These are phyloP conservation scores for Coccomyxa sp. DNA, from an alignment of 139 green algal genomes.

Conservation along the genomic window DNA sequence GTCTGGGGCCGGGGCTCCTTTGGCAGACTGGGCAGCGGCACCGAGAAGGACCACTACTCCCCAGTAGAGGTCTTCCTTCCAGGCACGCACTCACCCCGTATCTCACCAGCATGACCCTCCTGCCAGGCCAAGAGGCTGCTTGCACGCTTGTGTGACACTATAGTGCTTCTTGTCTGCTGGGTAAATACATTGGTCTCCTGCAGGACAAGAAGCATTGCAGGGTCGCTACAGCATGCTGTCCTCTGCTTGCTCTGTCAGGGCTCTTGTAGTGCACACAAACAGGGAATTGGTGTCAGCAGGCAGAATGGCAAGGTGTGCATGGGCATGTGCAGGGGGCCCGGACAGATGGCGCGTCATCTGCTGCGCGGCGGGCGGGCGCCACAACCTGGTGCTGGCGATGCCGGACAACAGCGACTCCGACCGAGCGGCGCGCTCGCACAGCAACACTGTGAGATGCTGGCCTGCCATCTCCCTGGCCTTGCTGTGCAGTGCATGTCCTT, in stretches of 20 bases:
- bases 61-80: conserved; percentile 60
- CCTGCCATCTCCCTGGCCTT: no score
- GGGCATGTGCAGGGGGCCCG: conserved; percentile 32
- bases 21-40: conserved; percentile 45
- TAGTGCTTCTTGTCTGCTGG: background rate
- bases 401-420: conserved; percentile 38
- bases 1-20: conserved; percentile 75
- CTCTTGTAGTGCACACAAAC: background rate
- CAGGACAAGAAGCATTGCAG: background rate
- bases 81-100: conserved; percentile 11
- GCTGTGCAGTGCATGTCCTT: background rate
- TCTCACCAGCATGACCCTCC: no score
- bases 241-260: background rate
- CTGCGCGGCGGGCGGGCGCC: conserved; percentile 52
- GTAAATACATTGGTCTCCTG: background rate
- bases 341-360: conserved; percentile 65
- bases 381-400: conserved; percentile 67
- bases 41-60: conserved; percentile 45
- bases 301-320: background rate
- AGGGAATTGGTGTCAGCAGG: background rate
- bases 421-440: background rate
- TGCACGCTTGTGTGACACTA: background rate
- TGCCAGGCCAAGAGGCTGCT: no score
- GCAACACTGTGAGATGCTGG: background rate
- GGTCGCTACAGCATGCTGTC: background rate